Base-by-base conservation (phyloP, 1,139 yeast genomes). In the Sugiyamaella paludigena region DNA sequence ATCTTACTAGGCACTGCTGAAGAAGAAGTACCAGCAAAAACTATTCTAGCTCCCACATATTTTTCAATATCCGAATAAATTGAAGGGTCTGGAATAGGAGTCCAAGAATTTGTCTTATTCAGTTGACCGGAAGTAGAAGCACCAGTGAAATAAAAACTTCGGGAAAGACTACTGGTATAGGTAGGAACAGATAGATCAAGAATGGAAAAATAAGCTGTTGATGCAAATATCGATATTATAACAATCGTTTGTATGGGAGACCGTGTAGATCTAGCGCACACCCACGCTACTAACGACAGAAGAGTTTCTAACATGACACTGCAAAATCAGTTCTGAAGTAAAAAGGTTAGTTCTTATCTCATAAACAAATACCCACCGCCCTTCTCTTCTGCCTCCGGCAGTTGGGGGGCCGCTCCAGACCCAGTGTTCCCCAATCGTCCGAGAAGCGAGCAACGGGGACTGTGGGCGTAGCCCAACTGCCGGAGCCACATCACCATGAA, bases 241-340 rank as follows among this genome's bases (percentile, higher is more conserved):
- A 89, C 81, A 52, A 92, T 82, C 52, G 91, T 80, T 68, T 92
- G 98, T 59, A 92, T 88, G 31, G 99, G 99, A 61, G 84, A 80
- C 57, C 80, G 81, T 16, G 96, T 95, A 43, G 92, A 81, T 37
- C 77, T 67, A 56, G 76, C 78, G 33, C 95, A 86, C 52, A 84
- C 47, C 43, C 58, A 58, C 34, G 56, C 61, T 29, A 58, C 33
- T 24, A 37, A 43, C 12, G 47, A 43, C 26, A 43, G 37, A 32
- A 43, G 19, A 27, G 33, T 32, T 28, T 43, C 42, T 26, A 43
- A 37, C 47, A 43, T 43, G 19, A 5, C 24, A 19, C 24, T 4
- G 24, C 24, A 19, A 19, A 19, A 19, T 19, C 24, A 19, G 24
- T 19, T 19, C 24, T 19, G 5, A 19, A 19, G 24, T n/a, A n/a